Evolutionary conservation across 495 filamentous ascomycete genomes (phyloP).

Genomic region (Pseudotulostoma volvatum): DNA sequence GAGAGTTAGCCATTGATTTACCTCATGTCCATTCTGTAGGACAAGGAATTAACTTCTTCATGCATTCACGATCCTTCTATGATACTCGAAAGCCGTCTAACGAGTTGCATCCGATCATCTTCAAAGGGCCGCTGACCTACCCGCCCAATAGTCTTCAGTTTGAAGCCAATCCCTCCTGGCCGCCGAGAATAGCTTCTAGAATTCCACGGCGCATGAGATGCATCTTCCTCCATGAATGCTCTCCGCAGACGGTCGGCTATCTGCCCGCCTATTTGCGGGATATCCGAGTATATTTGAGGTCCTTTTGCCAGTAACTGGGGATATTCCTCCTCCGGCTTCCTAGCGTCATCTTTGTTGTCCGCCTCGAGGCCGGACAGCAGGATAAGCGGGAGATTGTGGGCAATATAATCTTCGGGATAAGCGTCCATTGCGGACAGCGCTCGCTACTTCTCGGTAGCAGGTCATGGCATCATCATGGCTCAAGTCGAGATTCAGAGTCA

Average conservation of each 20-base stretch:
- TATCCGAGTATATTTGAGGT: constrained; percentile 45
- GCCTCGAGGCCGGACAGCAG: constrained; percentile 56
- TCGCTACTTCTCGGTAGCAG: constrained; percentile 7
- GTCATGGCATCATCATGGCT: constrained; percentile 34
- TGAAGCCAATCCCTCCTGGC: constrained; percentile 29
- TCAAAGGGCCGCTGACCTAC: constrained; percentile 36
- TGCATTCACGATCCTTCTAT: too few species aligned
- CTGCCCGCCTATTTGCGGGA: constrained; percentile 45
- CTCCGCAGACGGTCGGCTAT: constrained; percentile 49
- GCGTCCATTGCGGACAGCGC: constrained; percentile 57
- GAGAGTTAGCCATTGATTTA: too few species aligned
- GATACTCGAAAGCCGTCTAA: too few species aligned
- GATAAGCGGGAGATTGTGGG: constrained; percentile 67
- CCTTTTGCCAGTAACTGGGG: constrained; percentile 42
- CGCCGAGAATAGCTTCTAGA: constrained; percentile 23
- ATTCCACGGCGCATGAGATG: constrained; percentile 43
- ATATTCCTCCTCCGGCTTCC: constrained; percentile 13
- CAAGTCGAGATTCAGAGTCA: too few species aligned
- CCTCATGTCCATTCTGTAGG: too few species aligned
- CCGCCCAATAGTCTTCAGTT: constrained; percentile 56
- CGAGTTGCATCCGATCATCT: too few species aligned
- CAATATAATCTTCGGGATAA: constrained; percentile 64
- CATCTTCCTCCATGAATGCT: constrained; percentile 52
- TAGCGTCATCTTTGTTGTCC: constrained; percentile 10
- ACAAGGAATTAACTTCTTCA: too few species aligned